Evolutionary conservation across 352 stramenopile genomes (phyloP).

Genomic region (Globisporangium spiculum): DNA sequence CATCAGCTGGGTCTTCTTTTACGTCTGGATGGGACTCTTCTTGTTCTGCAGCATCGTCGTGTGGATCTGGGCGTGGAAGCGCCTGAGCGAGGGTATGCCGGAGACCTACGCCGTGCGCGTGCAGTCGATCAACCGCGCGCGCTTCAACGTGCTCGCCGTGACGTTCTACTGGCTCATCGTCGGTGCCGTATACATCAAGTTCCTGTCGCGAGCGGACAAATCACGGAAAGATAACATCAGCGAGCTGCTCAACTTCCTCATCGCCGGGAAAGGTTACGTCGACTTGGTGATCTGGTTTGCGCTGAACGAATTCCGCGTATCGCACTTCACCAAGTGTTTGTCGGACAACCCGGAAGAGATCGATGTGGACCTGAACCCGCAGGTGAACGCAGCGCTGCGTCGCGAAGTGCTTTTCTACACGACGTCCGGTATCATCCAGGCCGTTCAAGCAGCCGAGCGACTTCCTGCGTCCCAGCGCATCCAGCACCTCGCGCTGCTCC

Average conservation of each 20-base stretch:
- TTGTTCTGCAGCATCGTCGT: slow-evolving; percentile 78
- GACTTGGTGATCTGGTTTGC: slow-evolving; percentile 89
- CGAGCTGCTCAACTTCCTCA: slow-evolving; percentile 85
- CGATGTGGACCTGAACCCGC: slow-evolving; percentile 82
- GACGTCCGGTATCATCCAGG: slow-evolving; percentile 87
- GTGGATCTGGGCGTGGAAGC: slow-evolving; percentile 85
- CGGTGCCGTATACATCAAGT: slow-evolving; percentile 75
- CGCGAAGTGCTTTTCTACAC: slow-evolving; percentile 90
- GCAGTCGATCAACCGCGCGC: slow-evolving; percentile 83
- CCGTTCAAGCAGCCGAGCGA: slow-evolving; percentile 73
- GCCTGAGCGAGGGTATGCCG: slow-evolving; percentile 84
- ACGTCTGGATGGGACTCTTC: slow-evolving; percentile 85
- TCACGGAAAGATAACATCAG: slow-evolving; percentile 51
- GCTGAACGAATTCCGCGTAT: slow-evolving; percentile 83
- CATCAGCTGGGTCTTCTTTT: slow-evolving; percentile 86
- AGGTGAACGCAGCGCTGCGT: slow-evolving; percentile 85
- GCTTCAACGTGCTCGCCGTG: slow-evolving; percentile 88
- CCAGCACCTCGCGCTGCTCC: slow-evolving; percentile 77
- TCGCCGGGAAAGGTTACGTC: slow-evolving; percentile 85
- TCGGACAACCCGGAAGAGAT: slow-evolving; percentile 53
- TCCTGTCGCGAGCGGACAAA: slow-evolving; percentile 53
- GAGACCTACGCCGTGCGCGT: slow-evolving; percentile 84
- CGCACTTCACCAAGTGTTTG: slow-evolving; percentile 70
- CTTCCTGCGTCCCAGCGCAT: slow-evolving; percentile 75
- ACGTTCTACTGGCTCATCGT: slow-evolving; percentile 88